Conservation (phyloP, 2,329 filamentous ascomycete genomes). For the Botrytis cinerea region DNA sequence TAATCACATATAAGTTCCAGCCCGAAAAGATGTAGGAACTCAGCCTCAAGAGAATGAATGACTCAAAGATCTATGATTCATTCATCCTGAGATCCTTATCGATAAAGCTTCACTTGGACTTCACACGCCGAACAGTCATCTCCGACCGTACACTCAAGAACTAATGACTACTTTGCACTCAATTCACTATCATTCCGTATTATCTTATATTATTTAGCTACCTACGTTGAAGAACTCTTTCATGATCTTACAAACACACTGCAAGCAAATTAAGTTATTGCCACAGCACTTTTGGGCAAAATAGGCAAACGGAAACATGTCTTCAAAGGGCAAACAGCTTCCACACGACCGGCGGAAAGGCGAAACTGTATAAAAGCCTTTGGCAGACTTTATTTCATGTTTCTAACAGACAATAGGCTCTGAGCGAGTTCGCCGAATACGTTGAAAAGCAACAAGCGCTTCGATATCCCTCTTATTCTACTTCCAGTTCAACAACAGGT, state of each 20-base stretch:
- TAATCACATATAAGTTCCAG: not conserved
- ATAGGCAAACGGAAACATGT: constrained; percentile 43
- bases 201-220: not conserved
- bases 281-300: not conserved
- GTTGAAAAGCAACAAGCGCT: constrained; percentile 89
- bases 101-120: constrained; percentile 37
- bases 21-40: not conserved
- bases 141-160: constrained; percentile 21
- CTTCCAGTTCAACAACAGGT: constrained; percentile 26
- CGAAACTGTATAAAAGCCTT: constrained; percentile 66
- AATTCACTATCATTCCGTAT: not conserved
- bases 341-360: constrained; percentile 81
- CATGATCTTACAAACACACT: constrained; percentile 33
- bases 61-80: constrained; percentile 35
- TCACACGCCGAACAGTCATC: constrained; percentile 27
- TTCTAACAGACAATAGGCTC: constrained; percentile 52
- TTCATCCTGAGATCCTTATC: constrained; percentile 33
- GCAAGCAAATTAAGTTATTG: not conserved
- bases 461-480: constrained; percentile 53
- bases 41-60: constrained; percentile 26
- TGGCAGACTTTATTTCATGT: not conserved
- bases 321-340: constrained; percentile 58
- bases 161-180: not conserved
- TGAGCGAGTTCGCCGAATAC: constrained; percentile 97
- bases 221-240: not conserved